Base-by-base conservation (phyloP, 2,329 filamentous ascomycete genomes). In the Calonectria pseudoturangicola region DNA sequence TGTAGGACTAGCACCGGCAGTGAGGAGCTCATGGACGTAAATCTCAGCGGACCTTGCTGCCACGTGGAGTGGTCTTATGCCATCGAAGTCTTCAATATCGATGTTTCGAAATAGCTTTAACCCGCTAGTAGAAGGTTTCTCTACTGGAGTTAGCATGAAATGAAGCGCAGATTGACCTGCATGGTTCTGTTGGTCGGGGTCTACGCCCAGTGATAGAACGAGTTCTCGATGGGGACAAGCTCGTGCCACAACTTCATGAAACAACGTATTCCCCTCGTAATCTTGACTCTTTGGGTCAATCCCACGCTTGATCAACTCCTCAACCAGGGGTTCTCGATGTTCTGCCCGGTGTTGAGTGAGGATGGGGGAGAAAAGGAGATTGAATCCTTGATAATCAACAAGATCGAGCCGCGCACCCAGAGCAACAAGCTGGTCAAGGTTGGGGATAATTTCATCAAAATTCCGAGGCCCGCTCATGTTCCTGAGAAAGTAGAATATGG, bases 1-100 rank as follows among this genome's bases (percentile, higher is more conserved):
- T 0, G 63, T 72, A 0, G 83, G 76, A 77, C 87, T 78, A 0
- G 85, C 85, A 4, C 86, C 84, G 5, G 80, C 79, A 3, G 80
- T 76, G 1, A 88, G 76, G 9, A 87, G 78, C 12, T 71, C 67
- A n/a, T 75, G 76, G 1, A 82, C 70, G 8, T 73, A 48, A 0
- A 50, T 13, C 43, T 80, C 77, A 1, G 79, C 82, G 1, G 73
- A 36, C 1, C 75, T 72, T 0, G 68, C 76, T 1, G 77, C 78
- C 4, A 74, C 15, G 30, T 83, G 81, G 10, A 85, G 54, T 1
- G 82, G 77, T 0, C 72, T 73, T 4, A 74, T 30, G 1, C 79
- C 75, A 0, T 80, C 66, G 7, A 63, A 16, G 15, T 79, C 75
- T 7, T 47, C 18, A 7, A n/a, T 39, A 18, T 77, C 68, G 2